These are phyloP conservation scores for Dillenia turbinata DNA, from an alignment of 164 flowering plant genomes.

Conservation along the genomic window DNA sequence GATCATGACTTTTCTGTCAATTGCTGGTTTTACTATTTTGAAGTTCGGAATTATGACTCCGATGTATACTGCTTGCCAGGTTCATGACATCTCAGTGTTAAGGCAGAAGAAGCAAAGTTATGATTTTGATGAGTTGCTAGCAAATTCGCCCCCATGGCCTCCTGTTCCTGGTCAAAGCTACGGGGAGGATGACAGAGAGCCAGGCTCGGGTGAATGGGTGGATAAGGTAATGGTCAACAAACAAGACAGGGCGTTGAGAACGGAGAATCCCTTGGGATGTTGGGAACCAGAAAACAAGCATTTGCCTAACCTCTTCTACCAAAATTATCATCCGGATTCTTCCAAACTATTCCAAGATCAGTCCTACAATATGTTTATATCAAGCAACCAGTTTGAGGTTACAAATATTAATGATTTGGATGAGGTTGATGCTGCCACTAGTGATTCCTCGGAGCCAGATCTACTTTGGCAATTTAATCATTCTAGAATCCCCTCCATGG, in stretches of 20 bases:
- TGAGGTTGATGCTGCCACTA: conserved; percentile 76
- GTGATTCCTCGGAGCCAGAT: conserved; percentile 92
- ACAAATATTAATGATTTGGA: conserved; percentile 59
- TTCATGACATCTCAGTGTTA: conserved; percentile 26
- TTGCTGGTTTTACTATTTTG: too few relatives aligned
- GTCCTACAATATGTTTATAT: conserved; percentile 28
- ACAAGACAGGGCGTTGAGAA: conserved; percentile 42
- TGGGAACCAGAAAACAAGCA: conserved; percentile 53
- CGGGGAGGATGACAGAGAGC: conserved; percentile 57
- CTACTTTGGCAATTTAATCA: conserved; percentile 83
- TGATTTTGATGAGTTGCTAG: conserved; percentile 64
- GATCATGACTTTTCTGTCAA: too few relatives aligned
- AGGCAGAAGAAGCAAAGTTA: conserved; percentile 55
- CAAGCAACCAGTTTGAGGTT: conserved; percentile 36
- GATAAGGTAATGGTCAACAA: conserved; percentile 96
- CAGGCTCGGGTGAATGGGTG: conserved; percentile 73
- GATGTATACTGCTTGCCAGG: conserved; percentile 21
- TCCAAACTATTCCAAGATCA: conserved; percentile 47
- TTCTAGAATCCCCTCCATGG: conserved; percentile 37
- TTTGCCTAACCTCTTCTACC: conserved; percentile 42
- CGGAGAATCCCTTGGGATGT: conserved; percentile 31
- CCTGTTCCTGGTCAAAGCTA: conserved; percentile 41
- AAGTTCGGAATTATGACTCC: too few relatives aligned
- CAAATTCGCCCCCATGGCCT: conserved; percentile 75
- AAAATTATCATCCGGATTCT: conserved; percentile 53